Evolutionary conservation across 192 early-diverging fungal genomes (phyloP), one percentile per base, ranked within the genome.

Genomic region (Linnemannia elongata): DNA sequence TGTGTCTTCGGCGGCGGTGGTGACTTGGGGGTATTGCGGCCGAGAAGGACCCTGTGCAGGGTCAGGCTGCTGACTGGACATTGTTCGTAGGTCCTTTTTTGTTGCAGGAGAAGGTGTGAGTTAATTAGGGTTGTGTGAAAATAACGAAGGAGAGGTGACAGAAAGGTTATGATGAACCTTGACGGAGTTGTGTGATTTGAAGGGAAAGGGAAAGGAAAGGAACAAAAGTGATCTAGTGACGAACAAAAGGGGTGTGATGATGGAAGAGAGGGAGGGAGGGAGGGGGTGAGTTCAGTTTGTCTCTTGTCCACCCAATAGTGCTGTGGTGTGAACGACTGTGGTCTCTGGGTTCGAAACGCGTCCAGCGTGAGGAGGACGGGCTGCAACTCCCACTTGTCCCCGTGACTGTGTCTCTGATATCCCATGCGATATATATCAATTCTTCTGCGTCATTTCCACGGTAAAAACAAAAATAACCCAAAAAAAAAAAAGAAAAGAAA

Each of bases 341-440:
- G n/a, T 9, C n/a, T 33, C 60, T 66, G 60, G 60, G 60, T 66
- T 66, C 60, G 60, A 66, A 66, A 66, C 60, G 60, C 60, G 60
- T 66, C 60, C 60, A 66, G 30, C 60, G 4, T 30, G 12, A 33
- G 30, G 30, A 2, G 13, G 60, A 24, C 30, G 44, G 12, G 44
- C 44, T 45, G 44, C 44, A 45, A 13, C 9, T 45, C 44, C 13
- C 44, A 13, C 60, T 66, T 30, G 49, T 4, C 3, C 55, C 27
- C 60, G 60, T 66, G 60, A 66, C 60, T 66, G 60, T 10, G 60
- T 52, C 49, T 18, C 33, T 6, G 9, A 33, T 66, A 35, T 66
- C 60, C 30, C 30, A 35, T 66, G 13, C 60, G 60, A 66, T 33
- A 24, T 66, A 66, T 33, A 3, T 6, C 9, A 0, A 30, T 33